Conservation (phyloP, 2,329 filamentous ascomycete species). For the Hypoxylon sp. region DNA sequence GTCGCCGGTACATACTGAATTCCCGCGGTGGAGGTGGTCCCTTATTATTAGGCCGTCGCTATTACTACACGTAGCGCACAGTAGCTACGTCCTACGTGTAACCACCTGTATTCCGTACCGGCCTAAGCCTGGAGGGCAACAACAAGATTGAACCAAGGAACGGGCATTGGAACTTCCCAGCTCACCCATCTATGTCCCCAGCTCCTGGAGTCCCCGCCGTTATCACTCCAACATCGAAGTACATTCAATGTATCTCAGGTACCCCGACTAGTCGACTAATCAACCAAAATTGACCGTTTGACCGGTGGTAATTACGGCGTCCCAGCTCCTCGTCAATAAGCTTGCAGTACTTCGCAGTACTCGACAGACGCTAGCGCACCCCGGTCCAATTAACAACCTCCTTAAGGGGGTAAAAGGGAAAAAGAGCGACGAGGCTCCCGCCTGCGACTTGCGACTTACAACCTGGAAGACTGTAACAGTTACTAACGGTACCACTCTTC, state of each 20-base stretch:
- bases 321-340: constrained; percentile 13
- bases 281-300: no score
- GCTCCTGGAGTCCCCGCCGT: constrained; percentile 5
- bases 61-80: constrained; percentile 28
- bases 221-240: not conserved
- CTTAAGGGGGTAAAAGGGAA: constrained; percentile 13
- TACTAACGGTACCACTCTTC: constrained; percentile 13
- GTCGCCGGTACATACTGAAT: constrained; percentile 26
- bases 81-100: constrained; percentile 15
- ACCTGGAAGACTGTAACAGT: not conserved
- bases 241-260: not conserved
- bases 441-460: constrained; percentile 11
- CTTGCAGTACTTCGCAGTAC: constrained; percentile 12
- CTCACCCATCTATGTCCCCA: not conserved
- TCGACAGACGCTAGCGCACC: constrained; percentile 28
- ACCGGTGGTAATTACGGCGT: constrained; percentile 8
- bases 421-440: constrained; percentile 31
- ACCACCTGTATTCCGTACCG: not conserved
- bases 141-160: constrained; percentile 3
- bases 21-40: constrained; percentile 25
- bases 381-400: constrained; percentile 28
- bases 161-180: not conserved
- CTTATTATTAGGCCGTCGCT: constrained; percentile 31
- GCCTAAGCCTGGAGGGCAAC: not conserved
- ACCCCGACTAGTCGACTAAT: constrained; percentile 9